A percentile compares a stretch with the other conserved stretches of the same genome.
phyloP scores from a whole-genome alignment of 495 filamentous ascomycete genomes.

The Neurospora sp. region DNA sequence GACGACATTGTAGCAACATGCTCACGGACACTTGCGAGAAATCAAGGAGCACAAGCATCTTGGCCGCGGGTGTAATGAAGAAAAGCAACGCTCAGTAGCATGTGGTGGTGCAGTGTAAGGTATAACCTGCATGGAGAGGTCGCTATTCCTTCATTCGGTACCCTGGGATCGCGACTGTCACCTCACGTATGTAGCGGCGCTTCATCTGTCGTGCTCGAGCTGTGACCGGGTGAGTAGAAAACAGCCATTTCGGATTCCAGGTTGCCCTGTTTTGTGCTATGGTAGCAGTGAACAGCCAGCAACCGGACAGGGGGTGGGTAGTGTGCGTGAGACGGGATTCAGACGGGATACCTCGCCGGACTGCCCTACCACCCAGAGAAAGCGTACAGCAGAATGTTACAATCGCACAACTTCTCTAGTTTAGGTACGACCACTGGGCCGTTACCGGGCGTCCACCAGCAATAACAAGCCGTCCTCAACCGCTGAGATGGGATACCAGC shows the following conservation, averaged over 20 bases:
- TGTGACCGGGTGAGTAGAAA: background rate
- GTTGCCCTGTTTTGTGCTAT: background rate
- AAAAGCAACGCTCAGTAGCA: background rate
- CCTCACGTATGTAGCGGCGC: background rate
- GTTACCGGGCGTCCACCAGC: background rate
- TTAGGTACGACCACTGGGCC: background rate
- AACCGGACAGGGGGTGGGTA: background rate
- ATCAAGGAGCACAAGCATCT: background rate
- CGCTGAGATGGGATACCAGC: background rate
- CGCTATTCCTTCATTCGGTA: background rate
- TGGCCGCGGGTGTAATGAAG: background rate
- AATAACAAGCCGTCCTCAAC: background rate
- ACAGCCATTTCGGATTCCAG: background rate
- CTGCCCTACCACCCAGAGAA: background rate
- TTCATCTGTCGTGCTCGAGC: background rate
- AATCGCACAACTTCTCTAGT: background rate
- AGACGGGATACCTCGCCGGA: background rate
- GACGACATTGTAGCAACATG: background rate
- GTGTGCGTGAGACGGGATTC: background rate
- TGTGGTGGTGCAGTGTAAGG: background rate
- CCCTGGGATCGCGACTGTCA: slow-evolving; percentile 5
- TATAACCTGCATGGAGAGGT: background rate
- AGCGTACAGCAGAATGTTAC: background rate
- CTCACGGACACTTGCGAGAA: background rate
- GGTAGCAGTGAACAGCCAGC: background rate